These are phyloP conservation scores for Taxillus chinensis DNA, from an alignment of 164 flowering plant genomes.

Conservation along the genomic window DNA sequence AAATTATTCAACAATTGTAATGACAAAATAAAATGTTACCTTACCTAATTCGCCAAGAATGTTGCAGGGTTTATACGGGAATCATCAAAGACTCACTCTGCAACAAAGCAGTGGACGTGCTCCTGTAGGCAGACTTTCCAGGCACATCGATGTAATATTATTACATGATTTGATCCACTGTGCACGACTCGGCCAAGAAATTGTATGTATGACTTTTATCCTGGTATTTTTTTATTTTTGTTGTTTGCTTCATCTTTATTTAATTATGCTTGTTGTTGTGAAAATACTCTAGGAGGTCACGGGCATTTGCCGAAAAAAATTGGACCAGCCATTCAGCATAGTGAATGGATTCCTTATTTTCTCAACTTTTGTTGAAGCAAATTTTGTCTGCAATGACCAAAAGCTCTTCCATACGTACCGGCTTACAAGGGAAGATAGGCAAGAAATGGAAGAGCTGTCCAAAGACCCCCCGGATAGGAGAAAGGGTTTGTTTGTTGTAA, in stretches of 20 bases:
- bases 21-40: no score
- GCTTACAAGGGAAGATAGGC: slow-evolving; percentile 91
- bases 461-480: slow-evolving; percentile 95
- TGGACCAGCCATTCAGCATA: slow-evolving; percentile 84
- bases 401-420: slow-evolving; percentile 95
- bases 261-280: not conserved
- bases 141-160: slow-evolving; percentile 95
- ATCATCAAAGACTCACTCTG: slow-evolving; percentile 84
- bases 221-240: not conserved
- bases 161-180: slow-evolving; percentile 93
- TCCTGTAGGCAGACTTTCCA: slow-evolving; percentile 90
- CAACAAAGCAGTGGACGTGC: slow-evolving; percentile 95
- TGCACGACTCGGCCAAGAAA: slow-evolving; percentile 98
- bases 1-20: no score
- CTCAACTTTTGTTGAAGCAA: slow-evolving; percentile 93
- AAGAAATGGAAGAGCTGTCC: slow-evolving; percentile 77
- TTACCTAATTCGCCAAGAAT: no score
- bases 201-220: slow-evolving; percentile 52
- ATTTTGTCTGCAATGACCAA: slow-evolving; percentile 85
- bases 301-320: slow-evolving; percentile 85
- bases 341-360: slow-evolving; percentile 97
- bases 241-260: not conserved
- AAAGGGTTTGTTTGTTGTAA: slow-evolving; percentile 91
- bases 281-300: slow-evolving; percentile 72
- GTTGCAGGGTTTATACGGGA: slow-evolving; percentile 88